Base-by-base conservation (phyloP, 352 stramenopile genomes). In the Globisporangium splendens region DNA sequence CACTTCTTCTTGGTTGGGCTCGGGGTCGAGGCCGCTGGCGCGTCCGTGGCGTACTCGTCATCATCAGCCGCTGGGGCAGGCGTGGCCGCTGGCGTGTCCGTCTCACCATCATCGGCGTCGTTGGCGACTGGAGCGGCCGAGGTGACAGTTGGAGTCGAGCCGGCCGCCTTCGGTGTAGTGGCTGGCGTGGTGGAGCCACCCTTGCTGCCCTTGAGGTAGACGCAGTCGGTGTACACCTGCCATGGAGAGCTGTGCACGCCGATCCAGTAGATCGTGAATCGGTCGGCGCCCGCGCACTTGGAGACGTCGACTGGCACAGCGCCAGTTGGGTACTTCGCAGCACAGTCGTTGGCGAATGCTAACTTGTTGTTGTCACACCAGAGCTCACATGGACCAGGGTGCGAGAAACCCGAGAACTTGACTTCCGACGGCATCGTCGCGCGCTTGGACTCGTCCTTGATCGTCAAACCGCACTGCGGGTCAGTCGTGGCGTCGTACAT, bases 301-400 rank as follows among this genome's bases (percentile, higher is more conserved):
- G 59, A 53, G 28, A 63, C 53, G 50, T 90, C 72, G 48, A 79
- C 75, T 8, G 75, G 52, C 38, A 90, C 68, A 20, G 28, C 69
- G 17, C 63, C 70, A 3, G 24, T 53, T 1, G 65, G 49, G 48
- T 77, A 88, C 22, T 66, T 79, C 10, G 47, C 63, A 24, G 68
- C 61, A 63, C 80, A 90, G 56, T 90, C 61, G 39, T 73, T 52
- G 8, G 74, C 70, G 44, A 72, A 80, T 24, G 72, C 53, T 28
- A 90, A 56, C 48, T 79, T 80, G 58, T 59, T 77, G 54, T 82
- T 69, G 54, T 79, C 77, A 43, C 75, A 86, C 73, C 76, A 88
- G 42, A 78, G 63, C 46, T 90, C 77, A 46, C 80, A 90, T 24
- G 72, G 74, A 8, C 77, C 75, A 0, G 69, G 61, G 60, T 90